Evolutionary conservation across 805 yeast genomes (phyloP), one percentile per base, ranked within the genome.

Genomic region (Lachancea mirantina): DNA sequence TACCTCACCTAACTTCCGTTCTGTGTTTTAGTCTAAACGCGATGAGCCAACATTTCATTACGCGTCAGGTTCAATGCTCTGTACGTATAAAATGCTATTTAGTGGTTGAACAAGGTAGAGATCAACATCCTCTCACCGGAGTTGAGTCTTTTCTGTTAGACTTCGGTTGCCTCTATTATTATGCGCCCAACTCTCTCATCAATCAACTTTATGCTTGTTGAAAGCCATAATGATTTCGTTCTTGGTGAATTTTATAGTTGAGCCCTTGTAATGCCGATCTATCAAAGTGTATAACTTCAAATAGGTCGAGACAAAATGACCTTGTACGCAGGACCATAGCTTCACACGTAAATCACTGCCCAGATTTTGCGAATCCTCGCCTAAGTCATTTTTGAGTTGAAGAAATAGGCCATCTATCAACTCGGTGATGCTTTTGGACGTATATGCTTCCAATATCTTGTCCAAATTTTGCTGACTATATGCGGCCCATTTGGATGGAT

Each of bases 251-350:
- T 62, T 64, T 21, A 64, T 55, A 22, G 66, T 72, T n/a, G 68
- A 59, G 22, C 76, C 79, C 32, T 64, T 63, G 35, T 65, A 67
- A 43, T 78, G 81, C 37, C 66, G 72, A 30, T 68, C 74, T 20
- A 80, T 66, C 13, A 82, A 64, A 1, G 64, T 61, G 41, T 67
- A 68, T 36, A 87, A 58, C 28, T 74, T 67, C 40, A 68, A 57
- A 43, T 78, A 74, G 16, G 74, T 62, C 5, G 68, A 64, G 14
- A 72, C 69, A 43, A 76, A 78, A 41, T 75, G 74, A 14, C 74
- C 76, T 43, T 79, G 84, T 37, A 83, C 59, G 13, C 81, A 76
- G 10, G 68, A 63, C 92, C 95, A 79, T 35, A 84, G 66, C 47
- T 69, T 72, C 23, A 71, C 75, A 23, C 76, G 58, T 24, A 84